Base-by-base conservation (phyloP, 176 grass and related monocot genomes). In the Carex parvula region DNA sequence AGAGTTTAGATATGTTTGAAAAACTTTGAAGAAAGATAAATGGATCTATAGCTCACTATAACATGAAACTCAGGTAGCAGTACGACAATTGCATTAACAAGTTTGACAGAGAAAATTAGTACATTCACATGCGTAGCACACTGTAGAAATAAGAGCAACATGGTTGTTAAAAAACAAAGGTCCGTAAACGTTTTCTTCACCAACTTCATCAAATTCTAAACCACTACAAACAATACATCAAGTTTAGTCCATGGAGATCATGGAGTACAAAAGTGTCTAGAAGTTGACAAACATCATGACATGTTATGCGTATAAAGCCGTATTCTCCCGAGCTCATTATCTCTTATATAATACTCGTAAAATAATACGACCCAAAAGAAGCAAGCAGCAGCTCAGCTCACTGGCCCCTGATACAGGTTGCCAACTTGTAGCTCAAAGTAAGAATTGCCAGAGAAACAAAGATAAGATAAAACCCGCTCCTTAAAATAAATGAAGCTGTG, bases 381-480 rank as follows among this genome's bases (percentile, higher is more conserved):
- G 52, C 37, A 39, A 39, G 22, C 72, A 68, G 73, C 26, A 78
- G 33, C 70, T 57, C 82, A 41, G 57, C 81, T 89, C 90, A 89
- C 84, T 88, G 91, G 81, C 85, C 88, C 72, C 85, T 91, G 85
- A 98, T 87, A 69, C 89, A 95, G 46, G 71, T 87, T 10, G 90
- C 92, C 67, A 98, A 42, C 79, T 91, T 93, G 74, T 90, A 98
- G 81, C 95, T 94, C 65, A 95, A 69, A 42, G 90, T 21, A 29
- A 98, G 88, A 71, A 98, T 88, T 62, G 92, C 87, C 0, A 91
- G 84, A 1, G 92, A 95, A 0, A 93, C 84, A 29, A 93, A 90
- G 82, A 94, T 87, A 73, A 88, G 84, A 87, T 91, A 95, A 41
- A 90, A 72, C 52, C 95, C 92, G 11, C 95, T 70, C 2, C 91